A percentile compares a stretch with the other conserved stretches of the same genome.
phyloP scores from a whole-genome alignment of 2,329 filamentous ascomycete genomes.

The Didymella pinodella region DNA sequence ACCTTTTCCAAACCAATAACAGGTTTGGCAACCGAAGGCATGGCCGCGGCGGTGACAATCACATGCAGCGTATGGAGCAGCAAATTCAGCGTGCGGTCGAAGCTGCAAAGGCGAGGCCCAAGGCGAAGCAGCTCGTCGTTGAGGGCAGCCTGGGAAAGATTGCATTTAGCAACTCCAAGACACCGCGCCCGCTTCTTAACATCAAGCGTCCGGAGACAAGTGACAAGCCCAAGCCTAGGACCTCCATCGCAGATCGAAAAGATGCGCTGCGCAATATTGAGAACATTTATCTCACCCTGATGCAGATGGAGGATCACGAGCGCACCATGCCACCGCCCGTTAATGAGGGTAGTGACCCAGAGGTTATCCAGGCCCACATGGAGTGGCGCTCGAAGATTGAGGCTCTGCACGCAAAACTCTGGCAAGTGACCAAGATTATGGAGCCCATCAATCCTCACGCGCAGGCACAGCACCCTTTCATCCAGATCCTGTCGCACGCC shows the following conservation, averaged over 20 bases:
- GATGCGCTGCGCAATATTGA: constrained; percentile 86
- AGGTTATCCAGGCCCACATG: constrained; percentile 75
- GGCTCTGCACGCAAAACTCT: constrained; percentile 79
- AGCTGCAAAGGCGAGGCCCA: constrained; percentile 95
- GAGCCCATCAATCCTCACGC: constrained; percentile 78
- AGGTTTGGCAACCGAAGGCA: constrained; percentile 80
- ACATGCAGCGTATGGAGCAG: constrained; percentile 99
- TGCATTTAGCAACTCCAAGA: constrained; percentile 98
- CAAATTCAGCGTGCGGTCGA: constrained; percentile 97
- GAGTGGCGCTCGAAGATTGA: constrained; percentile 79
- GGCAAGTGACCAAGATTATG: constrained; percentile 88
- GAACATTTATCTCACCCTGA: constrained; percentile 83
- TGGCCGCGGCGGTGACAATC: constrained; percentile 87
- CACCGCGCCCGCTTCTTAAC: constrained; percentile 91
- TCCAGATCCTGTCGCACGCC: constrained; percentile 89
- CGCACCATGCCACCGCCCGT: constrained; percentile 76
- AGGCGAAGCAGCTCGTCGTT: constrained; percentile 96
- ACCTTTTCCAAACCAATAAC: constrained; percentile 92
- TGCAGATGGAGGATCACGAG: constrained; percentile 94
- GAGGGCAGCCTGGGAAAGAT: constrained; percentile 97
- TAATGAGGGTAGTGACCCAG: constrained; percentile 69
- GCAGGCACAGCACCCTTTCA: constrained; percentile 82
- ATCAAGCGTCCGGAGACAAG: constrained; percentile 85
- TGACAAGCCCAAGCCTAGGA: constrained; percentile 56
- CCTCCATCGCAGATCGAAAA: constrained; percentile 76